Conservation (phyloP, 495 filamentous ascomycete species). For the Penicillium maclennaniae region DNA sequence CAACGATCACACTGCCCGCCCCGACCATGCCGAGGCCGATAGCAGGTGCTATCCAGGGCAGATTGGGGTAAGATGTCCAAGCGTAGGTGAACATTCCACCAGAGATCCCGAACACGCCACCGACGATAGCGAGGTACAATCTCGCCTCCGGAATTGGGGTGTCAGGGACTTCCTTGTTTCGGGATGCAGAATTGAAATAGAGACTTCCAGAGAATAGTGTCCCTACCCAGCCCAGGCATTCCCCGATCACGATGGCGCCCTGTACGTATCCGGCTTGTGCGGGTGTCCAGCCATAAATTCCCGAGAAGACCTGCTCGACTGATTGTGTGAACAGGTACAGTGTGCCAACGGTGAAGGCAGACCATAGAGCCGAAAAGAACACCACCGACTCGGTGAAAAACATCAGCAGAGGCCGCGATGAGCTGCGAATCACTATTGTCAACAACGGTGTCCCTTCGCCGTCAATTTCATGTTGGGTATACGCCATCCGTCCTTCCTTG, state of each 20-base stretch:
- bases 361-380: slow-evolving; percentile 47
- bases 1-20: slow-evolving; percentile 26
- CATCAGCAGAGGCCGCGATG: slow-evolving; percentile 40
- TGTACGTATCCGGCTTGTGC: slow-evolving; percentile 36
- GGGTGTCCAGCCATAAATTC: slow-evolving; percentile 30
- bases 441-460: slow-evolving; percentile 19
- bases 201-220: slow-evolving; percentile 23
- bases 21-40: slow-evolving; percentile 38
- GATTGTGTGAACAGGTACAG: slow-evolving; percentile 49
- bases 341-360: slow-evolving; percentile 49
- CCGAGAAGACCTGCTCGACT: slow-evolving; percentile 38
- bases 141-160: slow-evolving; percentile 37
- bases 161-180: slow-evolving; percentile 29
- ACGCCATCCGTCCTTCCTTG: slow-evolving; percentile 24
- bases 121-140: slow-evolving; percentile 30
- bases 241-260: slow-evolving; percentile 35
- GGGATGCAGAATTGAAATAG: slow-evolving; percentile 29
- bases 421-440: slow-evolving; percentile 22
- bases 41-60: slow-evolving; percentile 38
- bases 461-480: slow-evolving; percentile 38
- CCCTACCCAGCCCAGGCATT: slow-evolving; percentile 27
- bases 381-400: slow-evolving; percentile 53
- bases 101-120: slow-evolving; percentile 28
- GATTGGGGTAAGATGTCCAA: slow-evolving; percentile 32
- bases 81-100: slow-evolving; percentile 40